Base-by-base conservation (phyloP, 1,284 basidiomycete genomes). In the Austropuccinia psidii region DNA sequence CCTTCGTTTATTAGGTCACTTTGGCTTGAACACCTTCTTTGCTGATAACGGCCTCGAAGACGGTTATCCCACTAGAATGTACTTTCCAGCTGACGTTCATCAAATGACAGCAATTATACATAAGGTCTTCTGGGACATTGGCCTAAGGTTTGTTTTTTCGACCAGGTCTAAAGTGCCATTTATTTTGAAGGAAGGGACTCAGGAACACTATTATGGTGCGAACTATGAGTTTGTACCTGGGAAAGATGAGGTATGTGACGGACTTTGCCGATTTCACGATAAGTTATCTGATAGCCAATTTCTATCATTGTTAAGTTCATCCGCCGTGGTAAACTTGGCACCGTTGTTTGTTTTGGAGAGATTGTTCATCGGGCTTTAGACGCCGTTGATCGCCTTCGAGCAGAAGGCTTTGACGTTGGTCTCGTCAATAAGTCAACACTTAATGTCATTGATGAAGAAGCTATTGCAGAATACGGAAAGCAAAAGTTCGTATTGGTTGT, bases 161-260 rank as follows among this genome's bases (percentile, higher is more conserved):
- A 91, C 90, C 6, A 88, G 90, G 70, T 86, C 90, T 37, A 92
- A 91, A 81, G 88, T 91, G 9, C 90, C 90, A 24, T 91, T 86
- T 82, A 88, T 92, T 79, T 85, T 91, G 76, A 90, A 88, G 79
- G 87, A 87, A 78, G 86, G 90, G 77, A 87, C 88, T 15, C 81
- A 85, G 78, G 85, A 85, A 41, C 84, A 83, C 72, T 87, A 86
- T 83, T 91, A 87, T 79, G 88, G 84, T 41, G 86, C 85, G 27
- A 84, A 84, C 77, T 91, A 91, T 82, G 81, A 87, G 81, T 91
- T 92, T 78, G 83, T 86, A 0, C 90, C 90, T 5, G 89, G 90
- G 35, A 90, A 89, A 81, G 88, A 91, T 77, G 89, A 92, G 81
- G 80, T 87, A 86, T 89, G 79, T 81, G 55, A 86, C 84, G 7